These are phyloP conservation scores for Fusarium solani-melongenae DNA, from an alignment of 2,329 filamentous ascomycete genomes.

Conservation along the genomic window DNA sequence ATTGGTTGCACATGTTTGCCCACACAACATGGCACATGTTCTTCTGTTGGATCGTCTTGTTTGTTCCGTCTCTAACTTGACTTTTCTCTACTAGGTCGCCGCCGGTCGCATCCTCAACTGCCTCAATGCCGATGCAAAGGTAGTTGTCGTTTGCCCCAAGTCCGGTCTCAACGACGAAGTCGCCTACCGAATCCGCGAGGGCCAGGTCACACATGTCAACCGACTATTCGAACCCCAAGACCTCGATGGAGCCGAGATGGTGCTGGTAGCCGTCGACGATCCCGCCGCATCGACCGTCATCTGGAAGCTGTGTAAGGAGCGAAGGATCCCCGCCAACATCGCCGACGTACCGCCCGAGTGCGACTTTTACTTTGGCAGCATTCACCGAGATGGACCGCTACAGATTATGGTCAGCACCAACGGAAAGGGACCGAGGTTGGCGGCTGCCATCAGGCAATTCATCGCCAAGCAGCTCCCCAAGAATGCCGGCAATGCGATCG, in stretches of 20 bases:
- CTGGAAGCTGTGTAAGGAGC: constrained; percentile 92
- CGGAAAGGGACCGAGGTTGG: constrained; percentile 91
- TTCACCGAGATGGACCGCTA: constrained; percentile 92
- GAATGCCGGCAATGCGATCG: constrained; percentile 86
- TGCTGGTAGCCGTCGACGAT: constrained; percentile 93
- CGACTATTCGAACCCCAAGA: constrained; percentile 89
- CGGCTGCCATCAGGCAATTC: constrained; percentile 83
- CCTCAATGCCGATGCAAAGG: constrained; percentile 92
- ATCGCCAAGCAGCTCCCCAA: constrained; percentile 81
- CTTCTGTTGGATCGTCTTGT: neutral
- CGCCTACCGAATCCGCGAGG: constrained; percentile 78
- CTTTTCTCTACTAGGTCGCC: constrained; percentile 75
- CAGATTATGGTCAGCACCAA: constrained; percentile 99
- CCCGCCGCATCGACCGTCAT: constrained; percentile 89
- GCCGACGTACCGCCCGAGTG: constrained; percentile 97
- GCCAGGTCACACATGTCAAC: constrained; percentile 83
- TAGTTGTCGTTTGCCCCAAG: constrained; percentile 85
- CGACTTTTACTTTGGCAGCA: constrained; percentile 98
- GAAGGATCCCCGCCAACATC: constrained; percentile 89
- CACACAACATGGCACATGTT: neutral
- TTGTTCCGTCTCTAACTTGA: neutral
- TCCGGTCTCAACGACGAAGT: constrained; percentile 90
- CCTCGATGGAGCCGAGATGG: constrained; percentile 85
- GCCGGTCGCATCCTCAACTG: constrained; percentile 93
- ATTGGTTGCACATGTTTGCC: neutral